Base-by-base conservation (phyloP, 805 yeast species). In the Debaryomyces tyrocola region DNA sequence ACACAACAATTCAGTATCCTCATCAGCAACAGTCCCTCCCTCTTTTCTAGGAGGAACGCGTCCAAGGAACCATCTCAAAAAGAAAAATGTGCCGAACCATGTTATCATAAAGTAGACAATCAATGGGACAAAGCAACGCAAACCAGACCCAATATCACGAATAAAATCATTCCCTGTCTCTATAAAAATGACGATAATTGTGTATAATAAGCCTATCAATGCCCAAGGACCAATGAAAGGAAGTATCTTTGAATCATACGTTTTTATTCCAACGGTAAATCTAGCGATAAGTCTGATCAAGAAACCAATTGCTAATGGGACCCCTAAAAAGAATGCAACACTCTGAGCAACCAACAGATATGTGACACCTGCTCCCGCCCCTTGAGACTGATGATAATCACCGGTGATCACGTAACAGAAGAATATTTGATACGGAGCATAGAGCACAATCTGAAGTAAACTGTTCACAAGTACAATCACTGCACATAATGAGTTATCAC, bases 271-370 rank as follows among this genome's bases (percentile, higher is more conserved):
- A 40, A 75, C 45, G 3, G 61, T 20, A 4, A 29, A 31, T 11
- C 59, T 40, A 4, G 57, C 53, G 1, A 47, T 18, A 9, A 74
- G 49, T 45, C 85, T 63, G 20, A 76, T 70, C 4, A 72, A 9
- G 6, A 78, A 47, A 3, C 82, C 84, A 20, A 73, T 49, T 0
- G 59, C 77, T 15, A 80, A 51, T 1, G 85, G 85, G 31, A 80
- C 62, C 4, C 85, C 85, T 45, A 80, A 64, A 53, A 79, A 80
- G 18, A 77, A 70, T 0, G 73, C 78, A 37, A 80, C 83, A 49
- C 76, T 71, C 48, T 67, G 64, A 1, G 80, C 80, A 18, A 75
- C 83, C 15, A 66, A 54, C 6, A 60, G 41, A 50, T 75, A 77
- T 12, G 70, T 54, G 18, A 58, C 49, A 9, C 42, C 47, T 2